Evolutionary conservation across 176 grass and related monocot genomes (phyloP), one percentile per base, ranked within the genome.

Genomic region (Rhipidocladum racemiflorum): DNA sequence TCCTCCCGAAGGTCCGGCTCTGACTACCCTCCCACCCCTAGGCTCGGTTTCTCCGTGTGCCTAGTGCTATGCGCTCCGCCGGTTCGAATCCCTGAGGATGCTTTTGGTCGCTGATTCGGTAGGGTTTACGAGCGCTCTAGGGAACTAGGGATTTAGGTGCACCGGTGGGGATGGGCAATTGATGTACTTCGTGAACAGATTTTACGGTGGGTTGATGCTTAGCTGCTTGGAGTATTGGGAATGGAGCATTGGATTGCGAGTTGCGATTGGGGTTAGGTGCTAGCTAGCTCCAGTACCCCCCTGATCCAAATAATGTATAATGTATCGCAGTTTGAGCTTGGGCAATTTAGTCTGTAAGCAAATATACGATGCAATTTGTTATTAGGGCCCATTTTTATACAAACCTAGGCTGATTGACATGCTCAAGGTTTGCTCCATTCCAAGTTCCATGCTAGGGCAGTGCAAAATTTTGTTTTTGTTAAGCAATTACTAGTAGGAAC

Each of bases 1-100:
- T 70, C 55, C 62, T 62, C 54, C 20, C 13, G 38, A 84, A 84
- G 87, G 87, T 88, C 18, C 20, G 51, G 8, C 13, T 27, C 20
- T 7, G 2, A 12, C 45, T 24, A 24, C 27, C 24, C 15, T 8
- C 23, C 18, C 40, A 15, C 21, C 4, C 1, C 28, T 15, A 10
- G 0, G 43, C 1, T 48, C 30, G 5, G 36, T 34, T 43, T 44
- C 15, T 21, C 36, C 3, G 2, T 9, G 45, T 29, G 3, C 29
- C 29, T 4, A 14, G 6, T 2, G 29, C 20, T 38, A 5, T 28
- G 42, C 13, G 3, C 15, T 48, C 28, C 1, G 68, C 43, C 43
- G 9, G 68, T 49, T 2, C 68, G 68, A 71, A 48, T 1, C 15
- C 43, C 10, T 61, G 24, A 28, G 57, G 24, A 24, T 21, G 2